Evolutionary conservation across 1,284 basidiomycete species (phyloP).

Genomic region (Trametes sp.): DNA sequence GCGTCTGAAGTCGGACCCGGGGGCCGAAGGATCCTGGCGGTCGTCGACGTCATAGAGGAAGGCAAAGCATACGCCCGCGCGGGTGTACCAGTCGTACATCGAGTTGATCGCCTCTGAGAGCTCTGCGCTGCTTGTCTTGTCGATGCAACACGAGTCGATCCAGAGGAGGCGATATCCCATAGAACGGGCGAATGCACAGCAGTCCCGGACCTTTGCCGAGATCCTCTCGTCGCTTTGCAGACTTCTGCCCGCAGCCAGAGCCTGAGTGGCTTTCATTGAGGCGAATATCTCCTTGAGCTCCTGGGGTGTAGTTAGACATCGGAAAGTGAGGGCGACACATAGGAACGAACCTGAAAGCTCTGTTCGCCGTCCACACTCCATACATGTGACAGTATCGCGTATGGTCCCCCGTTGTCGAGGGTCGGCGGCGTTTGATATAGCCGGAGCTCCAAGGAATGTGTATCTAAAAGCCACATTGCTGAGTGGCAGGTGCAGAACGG

Average conservation of each 20-base stretch:
- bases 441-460: background rate
- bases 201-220: constrained; percentile 11
- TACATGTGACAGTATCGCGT: constrained; percentile 20
- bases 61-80: constrained; percentile 12
- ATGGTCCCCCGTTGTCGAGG: background rate
- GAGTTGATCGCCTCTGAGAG: background rate
- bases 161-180: constrained; percentile 13
- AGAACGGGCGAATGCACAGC: constrained; percentile 4
- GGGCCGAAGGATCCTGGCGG: background rate
- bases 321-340: too few species aligned
- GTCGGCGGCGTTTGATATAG: background rate
- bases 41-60: constrained; percentile 16
- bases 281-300: too few species aligned
- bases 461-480: background rate
- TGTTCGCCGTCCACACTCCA: constrained; percentile 11
- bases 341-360: constrained; percentile 5
- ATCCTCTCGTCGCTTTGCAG: background rate
- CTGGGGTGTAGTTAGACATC: too few species aligned
- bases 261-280: too few species aligned
- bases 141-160: constrained; percentile 20
- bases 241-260: background rate
- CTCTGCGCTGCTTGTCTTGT: background rate
- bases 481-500: too few species aligned
- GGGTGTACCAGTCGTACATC: constrained; percentile 12
- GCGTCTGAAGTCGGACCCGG: background rate